These are phyloP conservation scores for Serpula lacrymans DNA, from an alignment of 768 basidiomycete species.

Conservation along the genomic window DNA sequence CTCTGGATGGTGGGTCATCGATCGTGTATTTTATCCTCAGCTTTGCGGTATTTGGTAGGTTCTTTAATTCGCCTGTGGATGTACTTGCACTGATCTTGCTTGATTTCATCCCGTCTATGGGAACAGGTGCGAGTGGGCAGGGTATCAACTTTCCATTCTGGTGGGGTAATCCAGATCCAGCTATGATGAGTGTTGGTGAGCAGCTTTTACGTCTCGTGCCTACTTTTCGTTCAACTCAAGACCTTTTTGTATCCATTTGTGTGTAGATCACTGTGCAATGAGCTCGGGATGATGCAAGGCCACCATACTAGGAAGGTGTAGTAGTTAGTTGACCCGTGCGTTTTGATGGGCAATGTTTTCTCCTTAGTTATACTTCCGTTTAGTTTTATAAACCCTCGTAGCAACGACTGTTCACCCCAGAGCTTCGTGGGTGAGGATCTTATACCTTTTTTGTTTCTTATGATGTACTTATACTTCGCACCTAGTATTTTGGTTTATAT, in stretches of 20 bases:
- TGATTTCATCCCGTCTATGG: not conserved
- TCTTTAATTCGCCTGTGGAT: not conserved
- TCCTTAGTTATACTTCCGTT: too few species aligned
- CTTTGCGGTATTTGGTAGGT: constrained; percentile 27
- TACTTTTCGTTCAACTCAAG: not conserved
- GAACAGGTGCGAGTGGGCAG: constrained; percentile 38
- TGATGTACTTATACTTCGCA: too few species aligned
- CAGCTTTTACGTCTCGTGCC: not conserved
- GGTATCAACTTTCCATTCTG: constrained; percentile 43
- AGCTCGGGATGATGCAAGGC: constrained; percentile 2
- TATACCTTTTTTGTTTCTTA: too few species aligned
- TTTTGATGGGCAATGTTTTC: too few species aligned
- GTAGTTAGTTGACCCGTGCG: too few species aligned
- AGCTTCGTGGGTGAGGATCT: too few species aligned
- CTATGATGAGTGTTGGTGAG: constrained; percentile 11
- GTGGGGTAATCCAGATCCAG: constrained; percentile 33
- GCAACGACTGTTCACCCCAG: too few species aligned
- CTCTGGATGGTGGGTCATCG: constrained; percentile 47
- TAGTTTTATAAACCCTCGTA: too few species aligned
- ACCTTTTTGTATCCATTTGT: not conserved
- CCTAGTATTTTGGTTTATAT: too few species aligned
- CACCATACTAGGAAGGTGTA: too few species aligned
- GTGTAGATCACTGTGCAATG: constrained; percentile 5
- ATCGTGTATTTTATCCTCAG: constrained; percentile 49
- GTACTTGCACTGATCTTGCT: constrained; percentile 29